Percentiles rank a stretch among this genome's conserved stretches.
Conservation (phyloP, 2,329 filamentous ascomycete genomes). For the Akanthomyces uredinophilus region DNA sequence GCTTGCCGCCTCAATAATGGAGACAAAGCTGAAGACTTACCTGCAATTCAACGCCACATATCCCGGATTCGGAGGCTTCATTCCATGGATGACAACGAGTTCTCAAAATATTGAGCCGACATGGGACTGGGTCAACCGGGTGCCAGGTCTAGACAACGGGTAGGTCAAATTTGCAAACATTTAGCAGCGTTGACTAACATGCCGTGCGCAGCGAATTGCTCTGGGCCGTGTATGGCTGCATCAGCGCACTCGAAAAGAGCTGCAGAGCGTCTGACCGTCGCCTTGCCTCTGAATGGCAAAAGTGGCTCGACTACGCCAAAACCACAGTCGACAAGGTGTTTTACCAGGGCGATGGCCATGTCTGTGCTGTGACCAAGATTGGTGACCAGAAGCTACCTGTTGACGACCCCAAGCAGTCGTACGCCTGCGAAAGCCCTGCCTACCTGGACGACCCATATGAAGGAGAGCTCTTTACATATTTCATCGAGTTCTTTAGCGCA, state of each 20-base stretch:
- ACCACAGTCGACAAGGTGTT: conserved; percentile 33
- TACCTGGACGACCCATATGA: conserved; percentile 39
- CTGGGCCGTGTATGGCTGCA: conserved; percentile 38
- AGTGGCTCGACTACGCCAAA: conserved; percentile 36
- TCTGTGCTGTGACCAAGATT: conserved; percentile 35
- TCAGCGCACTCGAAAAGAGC: conserved; percentile 31
- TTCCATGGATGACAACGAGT: conserved; percentile 34
- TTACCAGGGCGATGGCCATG: conserved; percentile 31
- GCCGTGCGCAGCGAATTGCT: conserved; percentile 29
- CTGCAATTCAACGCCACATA: conserved; percentile 35
- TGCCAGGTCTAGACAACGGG: conserved; percentile 38
- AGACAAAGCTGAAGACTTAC: conserved; percentile 35
- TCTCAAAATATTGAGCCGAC: conserved; percentile 28
- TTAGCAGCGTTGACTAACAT: not conserved
- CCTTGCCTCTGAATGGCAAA: conserved; percentile 32
- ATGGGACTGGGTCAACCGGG: conserved; percentile 33
- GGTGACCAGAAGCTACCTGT: conserved; percentile 30
- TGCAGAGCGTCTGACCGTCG: conserved; percentile 19
- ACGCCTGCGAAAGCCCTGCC: conserved; percentile 31
- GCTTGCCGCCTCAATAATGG: conserved; percentile 32
- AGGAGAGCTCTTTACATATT: conserved; percentile 38
- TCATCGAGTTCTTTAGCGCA: conserved; percentile 34
- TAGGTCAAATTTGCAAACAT: conserved; percentile 16
- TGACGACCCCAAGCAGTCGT: conserved; percentile 24
- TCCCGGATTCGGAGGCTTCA: conserved; percentile 36